phyloP scores from a whole-genome alignment of 768 basidiomycete species.

The Hirschioporus abietinus region DNA sequence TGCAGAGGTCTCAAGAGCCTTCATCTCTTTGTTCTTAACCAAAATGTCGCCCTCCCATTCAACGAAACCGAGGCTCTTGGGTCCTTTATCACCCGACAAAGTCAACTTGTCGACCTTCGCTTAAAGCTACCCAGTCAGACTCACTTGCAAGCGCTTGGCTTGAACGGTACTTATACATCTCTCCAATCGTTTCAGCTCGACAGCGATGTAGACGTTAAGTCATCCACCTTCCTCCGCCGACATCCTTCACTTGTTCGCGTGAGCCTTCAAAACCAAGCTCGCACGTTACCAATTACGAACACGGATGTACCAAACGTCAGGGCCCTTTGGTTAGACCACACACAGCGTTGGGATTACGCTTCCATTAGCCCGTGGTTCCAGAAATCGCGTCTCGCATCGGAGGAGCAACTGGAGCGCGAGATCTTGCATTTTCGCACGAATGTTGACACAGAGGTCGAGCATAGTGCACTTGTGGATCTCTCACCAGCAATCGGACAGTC shows the following conservation, averaged over 20 bases:
- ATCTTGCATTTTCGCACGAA: background rate
- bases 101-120: background rate
- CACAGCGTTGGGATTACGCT: background rate
- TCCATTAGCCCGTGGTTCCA: background rate
- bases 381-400: background rate
- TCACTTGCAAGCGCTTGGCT: background rate
- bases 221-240: background rate
- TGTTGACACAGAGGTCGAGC: background rate
- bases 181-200: background rate
- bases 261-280: background rate
- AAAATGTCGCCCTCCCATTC: background rate
- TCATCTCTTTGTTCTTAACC: background rate
- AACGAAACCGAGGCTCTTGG: background rate
- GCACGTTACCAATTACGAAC: background rate
- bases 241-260: background rate
- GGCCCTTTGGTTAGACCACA: background rate
- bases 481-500: background rate
- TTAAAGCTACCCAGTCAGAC: background rate
- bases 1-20: background rate
- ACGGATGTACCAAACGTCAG: background rate
- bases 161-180: background rate
- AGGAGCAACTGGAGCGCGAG: background rate
- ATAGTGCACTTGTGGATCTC: background rate
- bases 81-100: background rate
- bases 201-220: background rate